These are phyloP conservation scores for Leptographium radiaticola DNA, from an alignment of 2,329 filamentous ascomycete species.

Conservation along the genomic window DNA sequence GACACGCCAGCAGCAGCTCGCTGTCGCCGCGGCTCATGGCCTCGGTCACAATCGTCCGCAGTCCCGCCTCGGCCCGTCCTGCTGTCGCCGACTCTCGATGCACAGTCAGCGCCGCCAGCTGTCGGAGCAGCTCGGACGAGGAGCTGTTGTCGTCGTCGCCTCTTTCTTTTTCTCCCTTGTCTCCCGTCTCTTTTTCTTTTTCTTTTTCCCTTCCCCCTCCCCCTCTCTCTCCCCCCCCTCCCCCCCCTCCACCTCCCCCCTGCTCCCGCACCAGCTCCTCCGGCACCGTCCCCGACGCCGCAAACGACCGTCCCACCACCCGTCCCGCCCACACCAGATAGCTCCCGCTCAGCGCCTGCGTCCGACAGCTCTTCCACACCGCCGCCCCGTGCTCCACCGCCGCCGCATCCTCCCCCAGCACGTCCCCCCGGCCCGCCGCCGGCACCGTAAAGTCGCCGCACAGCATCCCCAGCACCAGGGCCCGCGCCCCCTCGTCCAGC, in stretches of 20 bases:
- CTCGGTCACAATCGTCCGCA: conserved; percentile 43
- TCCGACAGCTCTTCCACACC: conserved; percentile 64
- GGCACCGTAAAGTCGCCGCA: conserved; percentile 61
- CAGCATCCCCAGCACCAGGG: conserved; percentile 58
- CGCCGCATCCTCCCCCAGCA: conserved; percentile 53
- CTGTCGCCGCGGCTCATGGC: conserved; percentile 33
- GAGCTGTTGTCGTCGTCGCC: too few species aligned
- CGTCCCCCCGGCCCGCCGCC: conserved; percentile 44
- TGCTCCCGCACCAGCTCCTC: conserved; percentile 46
- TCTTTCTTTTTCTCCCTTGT: too few species aligned
- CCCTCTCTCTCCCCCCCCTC: too few species aligned
- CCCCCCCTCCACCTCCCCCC: conserved; percentile 36
- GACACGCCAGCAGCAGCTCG: conserved; percentile 35
- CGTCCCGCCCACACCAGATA: conserved; percentile 79
- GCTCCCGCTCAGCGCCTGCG: conserved; percentile 46
- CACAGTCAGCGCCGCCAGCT: conserved; percentile 49
- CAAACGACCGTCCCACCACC: conserved; percentile 73
- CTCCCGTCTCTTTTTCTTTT: too few species aligned
- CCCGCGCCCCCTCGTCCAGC: conserved; percentile 55
- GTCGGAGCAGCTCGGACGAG: conserved; percentile 45
- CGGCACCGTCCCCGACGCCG: conserved; percentile 57
- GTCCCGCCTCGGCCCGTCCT: conserved; percentile 46
- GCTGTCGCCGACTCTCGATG: conserved; percentile 41
- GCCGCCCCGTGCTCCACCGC: conserved; percentile 49
- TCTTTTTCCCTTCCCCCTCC: too few species aligned